A percentile compares a stretch with the other conserved stretches of the same genome.
Evolutionary conservation across 208 protist species (phyloP).

Genomic region (Vickermania ingenoplastis): DNA sequence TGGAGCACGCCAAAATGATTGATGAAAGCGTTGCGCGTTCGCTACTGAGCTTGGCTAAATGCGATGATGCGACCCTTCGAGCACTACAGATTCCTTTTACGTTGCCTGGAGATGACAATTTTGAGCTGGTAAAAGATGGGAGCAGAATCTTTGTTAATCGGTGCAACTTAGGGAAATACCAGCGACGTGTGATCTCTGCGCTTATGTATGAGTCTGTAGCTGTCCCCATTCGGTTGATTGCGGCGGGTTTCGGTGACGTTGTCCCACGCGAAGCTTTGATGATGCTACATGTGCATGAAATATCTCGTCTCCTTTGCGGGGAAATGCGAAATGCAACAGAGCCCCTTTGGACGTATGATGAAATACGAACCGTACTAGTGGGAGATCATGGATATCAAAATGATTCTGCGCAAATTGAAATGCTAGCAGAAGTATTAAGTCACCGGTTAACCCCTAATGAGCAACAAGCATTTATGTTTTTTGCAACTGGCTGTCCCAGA

Average conservation of each 20-base stretch:
- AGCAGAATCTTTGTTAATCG: conserved; percentile 27
- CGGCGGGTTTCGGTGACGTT: conserved; percentile 61
- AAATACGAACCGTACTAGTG: conserved; percentile 73
- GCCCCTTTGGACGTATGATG: conserved; percentile 69
- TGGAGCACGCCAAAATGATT: conserved; percentile 43
- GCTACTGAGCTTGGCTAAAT: conserved; percentile 23
- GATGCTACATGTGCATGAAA: conserved; percentile 43
- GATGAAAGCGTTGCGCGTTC: conserved; percentile 41
- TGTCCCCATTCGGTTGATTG: conserved; percentile 51
- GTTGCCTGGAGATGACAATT: conserved; percentile 59
- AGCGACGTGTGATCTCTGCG: conserved; percentile 38
- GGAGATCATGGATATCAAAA: conserved; percentile 85
- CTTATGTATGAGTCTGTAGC: conserved; percentile 68
- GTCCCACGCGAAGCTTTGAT: conserved; percentile 61
- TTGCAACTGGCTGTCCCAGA: conserved; percentile 83
- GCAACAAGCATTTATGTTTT: conserved; percentile 83
- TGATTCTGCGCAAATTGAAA: conserved; percentile 66
- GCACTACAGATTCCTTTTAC: conserved; percentile 76
- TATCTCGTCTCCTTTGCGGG: conserved; percentile 57
- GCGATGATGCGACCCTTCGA: conserved; percentile 26
- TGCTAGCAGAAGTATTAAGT: conserved; percentile 59
- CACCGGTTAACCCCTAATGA: conserved; percentile 57
- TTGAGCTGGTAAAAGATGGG: conserved; percentile 50
- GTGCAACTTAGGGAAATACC: conserved; percentile 49
- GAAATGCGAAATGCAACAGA: conserved; percentile 21